phyloP scores from a whole-genome alignment of 306 rosid genomes.

The Citrullus colocynthis region DNA sequence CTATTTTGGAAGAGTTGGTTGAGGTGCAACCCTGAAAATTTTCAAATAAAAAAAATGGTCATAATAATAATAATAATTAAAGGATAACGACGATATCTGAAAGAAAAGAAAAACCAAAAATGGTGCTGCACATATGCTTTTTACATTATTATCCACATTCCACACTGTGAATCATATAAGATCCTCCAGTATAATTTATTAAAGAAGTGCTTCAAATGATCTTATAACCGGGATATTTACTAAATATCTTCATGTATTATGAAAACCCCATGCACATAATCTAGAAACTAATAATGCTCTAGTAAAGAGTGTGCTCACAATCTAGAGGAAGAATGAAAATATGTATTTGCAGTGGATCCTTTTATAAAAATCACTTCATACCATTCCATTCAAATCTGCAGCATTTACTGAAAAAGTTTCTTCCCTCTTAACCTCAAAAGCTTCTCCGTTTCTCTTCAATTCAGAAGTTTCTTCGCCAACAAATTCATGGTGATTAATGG shows the following conservation, averaged over 20 bases:
- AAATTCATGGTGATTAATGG: conserved; percentile 23
- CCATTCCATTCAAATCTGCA: conserved; percentile 32
- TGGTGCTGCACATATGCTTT: not conserved
- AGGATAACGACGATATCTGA: not conserved
- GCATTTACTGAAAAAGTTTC: conserved; percentile 31
- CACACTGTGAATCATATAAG: not conserved
- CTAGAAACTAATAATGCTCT: not conserved
- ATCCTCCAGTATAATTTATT: not conserved
- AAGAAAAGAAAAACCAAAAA: not conserved
- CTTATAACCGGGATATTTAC: not conserved
- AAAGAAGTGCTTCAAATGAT: not conserved
- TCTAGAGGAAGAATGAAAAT: not conserved
- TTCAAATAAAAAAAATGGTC: not conserved
- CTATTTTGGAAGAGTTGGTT: conserved; percentile 32
- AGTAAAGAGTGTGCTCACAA: not conserved
- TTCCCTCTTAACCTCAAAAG: conserved; percentile 27
- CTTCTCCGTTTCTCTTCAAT: conserved; percentile 27
- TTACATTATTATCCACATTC: not conserved
- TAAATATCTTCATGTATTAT: not conserved
- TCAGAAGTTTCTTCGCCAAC: conserved; percentile 30
- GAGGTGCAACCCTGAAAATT: conserved; percentile 40
- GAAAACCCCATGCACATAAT: not conserved
- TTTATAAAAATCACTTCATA: conserved; percentile 18
- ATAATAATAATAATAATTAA: not conserved
- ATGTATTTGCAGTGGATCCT: conserved; percentile 1